These are phyloP conservation scores for Phoenix roebelenii DNA, from an alignment of 176 grass and related monocot species.

Conservation along the genomic window DNA sequence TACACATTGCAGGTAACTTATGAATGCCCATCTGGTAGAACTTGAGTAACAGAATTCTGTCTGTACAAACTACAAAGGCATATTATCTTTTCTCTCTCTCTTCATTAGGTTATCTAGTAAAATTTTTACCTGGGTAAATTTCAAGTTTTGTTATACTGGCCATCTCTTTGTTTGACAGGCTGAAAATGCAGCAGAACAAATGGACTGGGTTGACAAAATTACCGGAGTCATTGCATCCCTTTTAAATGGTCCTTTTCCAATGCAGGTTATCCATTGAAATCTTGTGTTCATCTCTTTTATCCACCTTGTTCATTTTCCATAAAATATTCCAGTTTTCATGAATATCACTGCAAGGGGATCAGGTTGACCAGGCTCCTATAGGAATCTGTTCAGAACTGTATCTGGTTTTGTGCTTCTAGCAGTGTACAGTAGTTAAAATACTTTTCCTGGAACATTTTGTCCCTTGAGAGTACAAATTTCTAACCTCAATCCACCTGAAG, in stretches of 20 bases:
- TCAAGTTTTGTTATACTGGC: not conserved
- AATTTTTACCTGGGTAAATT: not conserved
- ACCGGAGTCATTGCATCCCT: slow-evolving; percentile 95
- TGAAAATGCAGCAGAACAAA: slow-evolving; percentile 71
- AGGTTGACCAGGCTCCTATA: no score
- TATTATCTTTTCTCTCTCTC: not conserved
- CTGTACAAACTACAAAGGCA: not conserved
- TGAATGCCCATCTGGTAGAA: slow-evolving; percentile 6
- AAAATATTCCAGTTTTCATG: no score
- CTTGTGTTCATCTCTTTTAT: no score
- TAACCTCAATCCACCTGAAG: no score
- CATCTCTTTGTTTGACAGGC: slow-evolving; percentile 38
- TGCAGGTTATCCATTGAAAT: slow-evolving; percentile 36
- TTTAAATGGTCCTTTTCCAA: slow-evolving; percentile 59
- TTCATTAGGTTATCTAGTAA: no score
- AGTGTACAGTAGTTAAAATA: no score
- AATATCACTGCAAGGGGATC: no score
- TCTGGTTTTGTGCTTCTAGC: no score
- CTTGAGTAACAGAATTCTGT: slow-evolving; percentile 5
- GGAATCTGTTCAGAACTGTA: no score
- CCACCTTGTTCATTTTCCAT: no score
- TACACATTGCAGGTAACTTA: slow-evolving; percentile 81
- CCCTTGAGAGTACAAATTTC: no score
- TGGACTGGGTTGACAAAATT: slow-evolving; percentile 93
- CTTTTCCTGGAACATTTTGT: no score